These are phyloP conservation scores for Trifolium dubium DNA, from an alignment of 306 rosid genomes.

Conservation along the genomic window DNA sequence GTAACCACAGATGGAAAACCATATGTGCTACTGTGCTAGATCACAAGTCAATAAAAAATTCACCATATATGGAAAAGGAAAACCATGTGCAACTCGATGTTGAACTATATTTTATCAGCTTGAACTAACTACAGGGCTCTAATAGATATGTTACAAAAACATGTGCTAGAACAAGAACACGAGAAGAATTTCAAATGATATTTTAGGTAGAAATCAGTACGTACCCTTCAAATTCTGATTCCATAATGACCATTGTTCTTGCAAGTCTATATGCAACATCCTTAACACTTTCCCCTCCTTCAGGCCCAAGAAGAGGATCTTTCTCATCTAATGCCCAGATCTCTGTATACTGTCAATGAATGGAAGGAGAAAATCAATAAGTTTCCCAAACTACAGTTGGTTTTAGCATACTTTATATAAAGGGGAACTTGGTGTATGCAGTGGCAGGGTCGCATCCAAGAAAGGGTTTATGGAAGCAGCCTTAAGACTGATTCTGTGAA, in stretches of 20 bases:
- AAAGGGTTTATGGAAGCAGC: neutral
- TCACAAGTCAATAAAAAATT: too few relatives aligned
- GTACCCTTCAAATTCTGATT: conserved; percentile 81
- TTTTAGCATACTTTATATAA: conserved; percentile 21
- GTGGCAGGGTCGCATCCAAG: too few relatives aligned
- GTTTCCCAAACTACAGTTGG: conserved; percentile 13
- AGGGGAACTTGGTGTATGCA: neutral
- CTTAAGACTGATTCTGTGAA: too few relatives aligned
- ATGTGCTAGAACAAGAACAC: conserved; percentile 12
- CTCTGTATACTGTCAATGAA: conserved; percentile 58
- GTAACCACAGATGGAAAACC: neutral
- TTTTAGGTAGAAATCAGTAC: conserved; percentile 42
- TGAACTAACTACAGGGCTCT: neutral
- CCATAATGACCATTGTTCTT: conserved; percentile 57
- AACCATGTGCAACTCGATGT: too few relatives aligned
- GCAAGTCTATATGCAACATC: conserved; percentile 84
- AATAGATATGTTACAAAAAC: conserved; percentile 2
- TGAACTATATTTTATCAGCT: neutral
- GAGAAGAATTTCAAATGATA: neutral
- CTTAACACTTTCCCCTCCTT: conserved; percentile 90
- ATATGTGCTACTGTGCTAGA: neutral
- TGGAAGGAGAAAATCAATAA: conserved; percentile 27
- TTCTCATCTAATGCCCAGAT: conserved; percentile 80
- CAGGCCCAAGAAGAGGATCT: conserved; percentile 73
- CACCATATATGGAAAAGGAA: too few relatives aligned